Base-by-base conservation (phyloP, 768 basidiomycete genomes). In the Mrakia frigida region DNA sequence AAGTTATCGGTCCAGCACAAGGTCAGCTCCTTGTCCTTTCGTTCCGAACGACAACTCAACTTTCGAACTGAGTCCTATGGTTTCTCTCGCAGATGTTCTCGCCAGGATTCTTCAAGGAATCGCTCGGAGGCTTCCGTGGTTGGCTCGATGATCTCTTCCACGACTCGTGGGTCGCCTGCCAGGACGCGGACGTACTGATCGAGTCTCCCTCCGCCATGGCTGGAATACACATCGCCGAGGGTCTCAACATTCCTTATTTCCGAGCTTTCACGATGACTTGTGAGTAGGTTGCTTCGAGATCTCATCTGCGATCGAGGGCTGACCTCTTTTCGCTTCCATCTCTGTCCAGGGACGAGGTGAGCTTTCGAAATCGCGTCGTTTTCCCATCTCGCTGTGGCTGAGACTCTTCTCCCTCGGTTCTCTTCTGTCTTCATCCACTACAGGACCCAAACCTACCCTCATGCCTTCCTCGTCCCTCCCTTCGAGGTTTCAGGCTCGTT, bases 191-290 rank as follows among this genome's bases (percentile, higher is more conserved):
- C 78, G 87, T 90, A 2, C 82, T 91, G 14, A 85, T 90, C 63
- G 90, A 91, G 69, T 61, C 87, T 61, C 89, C 90, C 0, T 89
- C 88, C 4, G 88, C 89, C 1, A 89, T 90, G 88, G 87, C 88
- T 6, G 90, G 90, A 59, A 87, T 90, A 3, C 90, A 91, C 81
- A 90, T 91, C 76, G 88, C 90, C 14, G 90, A 91, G 82, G 88
- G 88, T 5, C 83, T 90, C 23, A 84, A 85, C 60, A 89, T 90
- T 65, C 89, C 90, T 0, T 90, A 90, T 82, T 89, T 90, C 84
- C 84, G 88, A 65, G 86, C 87, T 5, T 89, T 88, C 78, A 89
- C 88, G 31, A 88, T 89, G 88, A 87, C 88, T 13, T 88, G 67
- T 69, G 87, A 39, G 59, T 63, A 0, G 1, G 13, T 21, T 16